Percentiles rank a stretch among this genome's conserved stretches.
These are phyloP conservation scores for Croton setiger DNA, from an alignment of 441 rosid species.

Conservation along the genomic window DNA sequence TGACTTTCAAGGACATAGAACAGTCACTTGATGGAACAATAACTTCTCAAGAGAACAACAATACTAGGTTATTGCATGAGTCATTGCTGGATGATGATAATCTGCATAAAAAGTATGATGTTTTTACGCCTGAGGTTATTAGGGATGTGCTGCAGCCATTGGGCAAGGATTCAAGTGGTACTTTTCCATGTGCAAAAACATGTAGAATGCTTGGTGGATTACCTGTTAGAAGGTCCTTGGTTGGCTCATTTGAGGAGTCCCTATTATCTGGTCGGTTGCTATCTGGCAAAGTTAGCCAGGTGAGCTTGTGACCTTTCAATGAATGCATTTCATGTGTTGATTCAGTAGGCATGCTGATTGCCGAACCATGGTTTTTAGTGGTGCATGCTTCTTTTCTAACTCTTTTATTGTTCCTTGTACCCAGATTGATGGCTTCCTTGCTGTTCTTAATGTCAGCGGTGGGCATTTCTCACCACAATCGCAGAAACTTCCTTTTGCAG, in stretches of 20 bases:
- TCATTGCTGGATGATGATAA: constrained; percentile 24
- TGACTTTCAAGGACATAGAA: constrained; percentile 40
- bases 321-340: constrained; percentile 7
- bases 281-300: constrained; percentile 49
- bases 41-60: constrained; percentile 28
- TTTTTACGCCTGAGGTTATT: constrained; percentile 28
- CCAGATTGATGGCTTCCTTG: constrained; percentile 59
- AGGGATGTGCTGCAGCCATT: constrained; percentile 18
- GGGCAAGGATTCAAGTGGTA: constrained; percentile 25
- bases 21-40: constrained; percentile 39
- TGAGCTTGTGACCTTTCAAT: constrained; percentile 24
- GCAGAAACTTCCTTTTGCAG: constrained; percentile 55
- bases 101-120: constrained; percentile 26
- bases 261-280: constrained; percentile 49
- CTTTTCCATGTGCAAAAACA: constrained; percentile 30
- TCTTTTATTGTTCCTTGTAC: constrained; percentile 15
- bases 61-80: constrained; percentile 22
- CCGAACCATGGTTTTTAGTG: not conserved
- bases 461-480: constrained; percentile 52
- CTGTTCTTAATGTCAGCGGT: constrained; percentile 50
- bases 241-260: constrained; percentile 74
- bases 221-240: constrained; percentile 49
- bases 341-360: constrained; percentile 5
- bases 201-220: constrained; percentile 31
- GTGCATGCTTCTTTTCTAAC: constrained; percentile 4